phyloP scores from a whole-genome alignment of 306 rosid genomes.

The Begonia masoniana region DNA sequence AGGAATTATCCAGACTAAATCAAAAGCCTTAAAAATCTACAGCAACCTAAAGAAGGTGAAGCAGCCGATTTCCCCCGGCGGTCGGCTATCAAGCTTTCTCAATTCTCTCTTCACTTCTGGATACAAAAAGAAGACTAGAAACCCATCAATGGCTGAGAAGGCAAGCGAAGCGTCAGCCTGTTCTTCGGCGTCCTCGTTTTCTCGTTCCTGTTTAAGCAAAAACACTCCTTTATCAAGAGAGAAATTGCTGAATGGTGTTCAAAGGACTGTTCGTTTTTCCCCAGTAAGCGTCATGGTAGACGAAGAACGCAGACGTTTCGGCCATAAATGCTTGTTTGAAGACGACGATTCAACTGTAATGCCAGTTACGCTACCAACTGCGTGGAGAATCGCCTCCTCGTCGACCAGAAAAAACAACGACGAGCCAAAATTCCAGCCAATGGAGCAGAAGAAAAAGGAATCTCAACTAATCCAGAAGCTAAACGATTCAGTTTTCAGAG shows the following conservation, averaged over 20 bases:
- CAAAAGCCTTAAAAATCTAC: slow-evolving; percentile 61
- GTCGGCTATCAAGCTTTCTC: slow-evolving; percentile 43
- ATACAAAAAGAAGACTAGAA: slow-evolving; percentile 15
- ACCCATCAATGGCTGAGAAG: slow-evolving; percentile 2
- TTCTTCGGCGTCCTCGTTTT: slow-evolving; percentile 67
- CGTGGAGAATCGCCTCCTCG: not conserved
- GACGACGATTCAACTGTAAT: not conserved
- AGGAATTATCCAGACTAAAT: slow-evolving; percentile 25
- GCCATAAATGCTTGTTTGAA: slow-evolving; percentile 17
- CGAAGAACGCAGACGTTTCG: slow-evolving; percentile 46
- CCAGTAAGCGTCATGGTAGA: slow-evolving; percentile 70
- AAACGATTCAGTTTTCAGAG: slow-evolving; percentile 23
- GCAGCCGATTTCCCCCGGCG: slow-evolving; percentile 14
- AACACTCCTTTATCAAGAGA: slow-evolving; percentile 21
- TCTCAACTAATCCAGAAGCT: slow-evolving; percentile 32
- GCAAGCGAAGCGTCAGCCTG: slow-evolving; percentile 30
- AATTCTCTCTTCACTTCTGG: slow-evolving; percentile 47
- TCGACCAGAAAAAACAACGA: not conserved
- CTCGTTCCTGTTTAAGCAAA: slow-evolving; percentile 83
- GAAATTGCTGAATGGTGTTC: slow-evolving; percentile 24
- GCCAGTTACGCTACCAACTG: not conserved
- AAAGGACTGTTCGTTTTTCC: slow-evolving; percentile 60
- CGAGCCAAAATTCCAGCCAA: not conserved
- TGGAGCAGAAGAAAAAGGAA: slow-evolving; percentile 44
- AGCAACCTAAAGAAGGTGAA: slow-evolving; percentile 13